Evolutionary conservation across 1,284 basidiomycete genomes (phyloP).

Genomic region (Blastosporella zonata): DNA sequence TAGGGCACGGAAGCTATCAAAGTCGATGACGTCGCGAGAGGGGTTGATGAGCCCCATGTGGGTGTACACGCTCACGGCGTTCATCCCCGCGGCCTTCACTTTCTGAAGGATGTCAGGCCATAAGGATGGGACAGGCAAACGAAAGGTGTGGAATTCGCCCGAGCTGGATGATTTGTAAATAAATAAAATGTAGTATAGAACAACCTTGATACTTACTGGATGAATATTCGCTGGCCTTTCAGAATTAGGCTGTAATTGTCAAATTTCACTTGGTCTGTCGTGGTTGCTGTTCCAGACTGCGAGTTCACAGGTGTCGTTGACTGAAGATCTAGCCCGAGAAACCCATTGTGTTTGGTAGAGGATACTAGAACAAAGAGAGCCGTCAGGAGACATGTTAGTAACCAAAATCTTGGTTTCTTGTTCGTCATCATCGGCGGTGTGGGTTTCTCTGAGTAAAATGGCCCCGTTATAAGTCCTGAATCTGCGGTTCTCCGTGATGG

Average conservation of each 20-base stretch:
- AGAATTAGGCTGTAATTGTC: slow-evolving; percentile 58
- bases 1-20: slow-evolving; percentile 67
- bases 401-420: not conserved
- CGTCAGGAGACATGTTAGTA: not conserved
- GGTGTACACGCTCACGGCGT: slow-evolving; percentile 70
- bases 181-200: not conserved
- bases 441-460: not conserved
- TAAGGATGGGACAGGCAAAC: slow-evolving; percentile 73
- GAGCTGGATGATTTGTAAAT: slow-evolving; percentile 29
- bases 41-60: slow-evolving; percentile 78
- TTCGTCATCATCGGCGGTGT: not conserved
- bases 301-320: no score
- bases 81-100: slow-evolving; percentile 78
- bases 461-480: not conserved
- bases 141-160: slow-evolving; percentile 83
- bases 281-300: no score
- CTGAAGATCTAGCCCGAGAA: no score
- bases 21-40: slow-evolving; percentile 70
- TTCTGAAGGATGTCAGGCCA: slow-evolving; percentile 86
- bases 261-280: slow-evolving; percentile 43
- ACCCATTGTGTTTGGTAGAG: not conserved
- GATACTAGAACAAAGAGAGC: not conserved
- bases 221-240: slow-evolving; percentile 51
- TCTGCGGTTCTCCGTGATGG: not conserved
- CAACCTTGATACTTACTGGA: slow-evolving; percentile 42